A percentile compares a stretch with the other conserved stretches of the same genome.
phyloP scores from a whole-genome alignment of 768 basidiomycete genomes.

The Termitomyces sp. region DNA sequence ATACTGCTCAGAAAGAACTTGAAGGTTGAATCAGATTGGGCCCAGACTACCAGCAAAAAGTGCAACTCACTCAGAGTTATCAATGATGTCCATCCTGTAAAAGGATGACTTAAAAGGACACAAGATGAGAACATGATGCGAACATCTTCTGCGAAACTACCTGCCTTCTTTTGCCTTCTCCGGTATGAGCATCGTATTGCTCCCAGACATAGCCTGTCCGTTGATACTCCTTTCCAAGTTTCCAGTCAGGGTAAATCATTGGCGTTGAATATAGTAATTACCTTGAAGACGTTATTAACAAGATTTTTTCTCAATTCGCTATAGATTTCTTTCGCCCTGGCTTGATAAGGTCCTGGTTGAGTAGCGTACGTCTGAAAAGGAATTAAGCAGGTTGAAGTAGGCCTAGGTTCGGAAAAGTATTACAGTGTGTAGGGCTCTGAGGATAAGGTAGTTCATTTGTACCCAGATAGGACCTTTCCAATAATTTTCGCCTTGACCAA shows the following conservation, averaged over 20 bases:
- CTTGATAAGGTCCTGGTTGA: slow-evolving; percentile 76
- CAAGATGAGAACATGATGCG: background rate
- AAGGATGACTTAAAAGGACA: slow-evolving; percentile 68
- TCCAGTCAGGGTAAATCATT: background rate
- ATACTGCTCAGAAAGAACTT: slow-evolving; percentile 27
- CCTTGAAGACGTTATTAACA: slow-evolving; percentile 74
- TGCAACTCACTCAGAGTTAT: slow-evolving; percentile 73
- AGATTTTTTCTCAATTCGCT: slow-evolving; percentile 74
- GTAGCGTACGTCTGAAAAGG: slow-evolving; percentile 62
- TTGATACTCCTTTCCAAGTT: slow-evolving; percentile 66
- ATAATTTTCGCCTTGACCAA: slow-evolving; percentile 92
- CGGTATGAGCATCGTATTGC: slow-evolving; percentile 84
- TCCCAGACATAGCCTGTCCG: slow-evolving; percentile 97
- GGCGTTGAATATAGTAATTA: slow-evolving; percentile 12
- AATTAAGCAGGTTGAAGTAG: background rate
- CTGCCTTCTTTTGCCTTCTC: slow-evolving; percentile 84
- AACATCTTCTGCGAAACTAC: slow-evolving; percentile 13
- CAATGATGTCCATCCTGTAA: slow-evolving; percentile 95
- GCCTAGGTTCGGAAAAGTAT: slow-evolving; percentile 3
- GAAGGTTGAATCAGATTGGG: background rate
- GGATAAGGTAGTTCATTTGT: slow-evolving; percentile 92
- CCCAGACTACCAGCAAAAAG: background rate
- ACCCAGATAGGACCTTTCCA: slow-evolving; percentile 98
- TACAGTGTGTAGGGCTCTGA: slow-evolving; percentile 76
- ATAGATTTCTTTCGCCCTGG: slow-evolving; percentile 74